Percentiles rank a stretch among this genome's conserved stretches.
These are phyloP conservation scores for Themeda triandra DNA, from an alignment of 176 grass and related monocot genomes.

Conservation along the genomic window DNA sequence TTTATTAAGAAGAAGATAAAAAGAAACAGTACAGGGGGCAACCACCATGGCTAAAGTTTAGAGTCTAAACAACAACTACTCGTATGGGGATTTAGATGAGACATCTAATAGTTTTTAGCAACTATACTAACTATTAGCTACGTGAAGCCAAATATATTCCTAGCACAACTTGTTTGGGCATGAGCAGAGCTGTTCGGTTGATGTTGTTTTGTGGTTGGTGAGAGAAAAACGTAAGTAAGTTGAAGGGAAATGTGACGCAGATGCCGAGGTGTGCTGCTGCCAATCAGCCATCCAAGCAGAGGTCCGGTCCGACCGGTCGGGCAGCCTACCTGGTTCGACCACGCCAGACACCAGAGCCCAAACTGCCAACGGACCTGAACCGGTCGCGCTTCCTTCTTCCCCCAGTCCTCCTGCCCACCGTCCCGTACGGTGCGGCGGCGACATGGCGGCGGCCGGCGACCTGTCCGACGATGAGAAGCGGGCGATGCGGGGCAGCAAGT, in stretches of 20 bases:
- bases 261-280: background rate
- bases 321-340: background rate
- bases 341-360: background rate
- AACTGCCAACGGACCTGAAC: background rate
- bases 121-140: background rate
- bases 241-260: no score
- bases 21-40: no score
- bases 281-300: background rate
- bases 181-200: background rate
- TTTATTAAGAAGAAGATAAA: no score
- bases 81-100: background rate
- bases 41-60: no score
- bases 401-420: background rate
- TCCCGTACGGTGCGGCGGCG: constrained; percentile 5
- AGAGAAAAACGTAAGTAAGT: no score
- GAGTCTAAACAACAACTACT: no score
- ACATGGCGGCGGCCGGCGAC: constrained; percentile 53
- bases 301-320: background rate
- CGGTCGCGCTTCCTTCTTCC: background rate
- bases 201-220: no score
- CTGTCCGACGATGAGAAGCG: constrained; percentile 80
- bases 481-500: constrained; percentile 84
- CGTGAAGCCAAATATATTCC: background rate
- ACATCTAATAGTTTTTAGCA: background rate
- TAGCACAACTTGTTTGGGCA: background rate